These are phyloP conservation scores for Saxophila tyrrhenica DNA, from an alignment of 495 filamentous ascomycete genomes.

Conservation along the genomic window DNA sequence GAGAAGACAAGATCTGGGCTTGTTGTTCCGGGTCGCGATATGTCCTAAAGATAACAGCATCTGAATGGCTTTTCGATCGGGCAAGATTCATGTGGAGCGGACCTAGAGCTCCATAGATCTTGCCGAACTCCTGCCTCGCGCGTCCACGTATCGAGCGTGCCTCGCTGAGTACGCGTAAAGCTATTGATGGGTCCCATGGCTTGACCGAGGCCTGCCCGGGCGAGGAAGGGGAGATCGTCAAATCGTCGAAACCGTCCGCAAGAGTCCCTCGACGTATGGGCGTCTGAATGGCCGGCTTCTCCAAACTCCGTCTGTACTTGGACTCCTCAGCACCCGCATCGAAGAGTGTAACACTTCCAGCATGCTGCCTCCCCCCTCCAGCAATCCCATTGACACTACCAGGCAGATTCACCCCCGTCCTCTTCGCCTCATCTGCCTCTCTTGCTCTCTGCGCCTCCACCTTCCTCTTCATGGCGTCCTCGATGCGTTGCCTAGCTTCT, in stretches of 20 bases:
- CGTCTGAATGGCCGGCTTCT: constrained; percentile 5
- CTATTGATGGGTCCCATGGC: constrained; percentile 40
- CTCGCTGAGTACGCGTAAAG: constrained; percentile 54
- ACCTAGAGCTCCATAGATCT: constrained; percentile 73
- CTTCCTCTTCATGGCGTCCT: constrained; percentile 58
- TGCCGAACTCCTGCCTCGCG: constrained; percentile 82
- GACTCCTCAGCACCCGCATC: constrained; percentile 56
- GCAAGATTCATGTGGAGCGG: constrained; percentile 81
- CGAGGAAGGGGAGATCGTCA: constrained; percentile 37
- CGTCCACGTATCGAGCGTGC: constrained; percentile 71
- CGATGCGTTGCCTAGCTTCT: constrained; percentile 69
- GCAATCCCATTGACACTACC: constrained; percentile 26
- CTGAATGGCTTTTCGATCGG: constrained; percentile 57
- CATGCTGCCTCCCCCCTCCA: constrained; percentile 16
- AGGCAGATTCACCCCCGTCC: constrained; percentile 30
- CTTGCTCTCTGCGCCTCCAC: constrained; percentile 47
- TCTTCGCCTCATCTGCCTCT: constrained; percentile 37
- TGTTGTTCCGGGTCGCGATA: constrained; percentile 82
- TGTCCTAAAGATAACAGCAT: constrained; percentile 72
- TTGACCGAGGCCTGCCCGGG: constrained; percentile 12
- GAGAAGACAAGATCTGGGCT: constrained; percentile 72
- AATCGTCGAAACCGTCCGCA: constrained; percentile 58
- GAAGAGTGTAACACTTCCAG: constrained; percentile 44
- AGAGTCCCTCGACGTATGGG: constrained; percentile 23
- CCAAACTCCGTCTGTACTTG: constrained; percentile 25